Evolutionary conservation across 371 early-diverging fungal genomes (phyloP).

Genomic region (Phascolomyces articulosus): DNA sequence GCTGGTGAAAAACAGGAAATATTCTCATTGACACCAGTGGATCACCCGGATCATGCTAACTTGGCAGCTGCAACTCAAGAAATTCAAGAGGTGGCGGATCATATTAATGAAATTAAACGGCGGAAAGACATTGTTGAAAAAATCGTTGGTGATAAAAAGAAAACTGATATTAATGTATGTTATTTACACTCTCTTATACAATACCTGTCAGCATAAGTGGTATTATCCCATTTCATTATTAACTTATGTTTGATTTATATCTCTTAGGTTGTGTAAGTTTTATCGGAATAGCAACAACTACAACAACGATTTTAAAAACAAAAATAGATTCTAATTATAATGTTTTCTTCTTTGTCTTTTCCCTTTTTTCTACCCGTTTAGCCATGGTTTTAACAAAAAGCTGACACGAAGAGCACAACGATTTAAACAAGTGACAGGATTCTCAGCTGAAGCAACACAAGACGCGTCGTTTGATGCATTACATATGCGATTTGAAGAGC

Average conservation of each 20-base stretch:
- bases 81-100: conserved; percentile 75
- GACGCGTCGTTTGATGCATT: conserved; percentile 63
- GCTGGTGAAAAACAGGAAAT: conserved; percentile 55
- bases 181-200: no score
- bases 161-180: conserved; percentile 64
- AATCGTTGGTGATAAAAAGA: conserved; percentile 76
- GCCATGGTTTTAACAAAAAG: conserved; percentile 79
- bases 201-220: not conserved
- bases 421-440: conserved; percentile 35
- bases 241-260: conserved; percentile 11
- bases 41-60: conserved; percentile 62
- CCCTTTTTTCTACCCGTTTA: conserved; percentile 21
- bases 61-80: conserved; percentile 55
- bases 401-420: conserved; percentile 53
- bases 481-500: conserved; percentile 61
- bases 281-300: conserved; percentile 61
- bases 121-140: conserved; percentile 87
- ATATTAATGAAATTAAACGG: conserved; percentile 85
- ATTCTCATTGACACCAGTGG: conserved; percentile 56
- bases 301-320: no score
- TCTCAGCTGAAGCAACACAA: conserved; percentile 51
- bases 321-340: no score
- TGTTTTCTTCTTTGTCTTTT: not conserved
- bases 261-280: conserved; percentile 39
- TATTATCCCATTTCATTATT: not conserved